phyloP scores from a whole-genome alignment of 2,329 filamentous ascomycete genomes.

The Sphaerulina musiva region DNA sequence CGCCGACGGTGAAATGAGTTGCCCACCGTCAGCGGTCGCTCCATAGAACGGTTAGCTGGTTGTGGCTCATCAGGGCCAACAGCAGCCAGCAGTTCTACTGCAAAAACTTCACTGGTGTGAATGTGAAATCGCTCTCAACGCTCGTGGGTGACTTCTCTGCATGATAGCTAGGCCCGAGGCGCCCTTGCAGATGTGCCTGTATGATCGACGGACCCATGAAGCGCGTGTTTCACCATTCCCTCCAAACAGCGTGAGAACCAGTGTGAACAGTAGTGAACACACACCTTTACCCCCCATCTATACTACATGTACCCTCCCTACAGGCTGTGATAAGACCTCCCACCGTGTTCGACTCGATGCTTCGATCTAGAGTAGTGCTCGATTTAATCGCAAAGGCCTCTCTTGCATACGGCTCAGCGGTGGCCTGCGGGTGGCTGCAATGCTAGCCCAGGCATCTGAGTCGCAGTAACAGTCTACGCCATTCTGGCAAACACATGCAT shows the following conservation, averaged over 20 bases:
- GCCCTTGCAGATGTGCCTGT: conserved; percentile 11
- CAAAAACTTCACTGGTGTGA: background rate
- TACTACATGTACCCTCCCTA: background rate
- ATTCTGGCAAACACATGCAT: background rate
- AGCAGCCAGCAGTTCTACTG: background rate
- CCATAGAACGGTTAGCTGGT: background rate
- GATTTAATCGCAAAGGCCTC: background rate
- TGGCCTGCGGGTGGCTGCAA: background rate
- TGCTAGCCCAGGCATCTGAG: background rate
- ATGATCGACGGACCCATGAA: conserved; percentile 1
- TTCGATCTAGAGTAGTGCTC: background rate
- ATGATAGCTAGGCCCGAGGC: background rate
- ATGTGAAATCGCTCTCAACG: background rate
- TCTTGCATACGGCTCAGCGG: conserved; percentile 1
- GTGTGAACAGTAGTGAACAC: no score
- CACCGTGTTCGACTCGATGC: background rate
- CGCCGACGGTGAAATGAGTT: background rate
- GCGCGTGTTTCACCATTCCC: background rate
- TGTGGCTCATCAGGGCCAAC: background rate
- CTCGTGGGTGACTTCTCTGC: background rate
- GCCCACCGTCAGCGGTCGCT: background rate
- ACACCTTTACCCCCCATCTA: background rate
- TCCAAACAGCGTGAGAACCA: background rate
- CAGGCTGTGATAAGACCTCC: background rate
- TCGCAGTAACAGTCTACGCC: background rate